Evolutionary conservation across 768 basidiomycete species (phyloP).

Genomic region (Tulasnella sp.): DNA sequence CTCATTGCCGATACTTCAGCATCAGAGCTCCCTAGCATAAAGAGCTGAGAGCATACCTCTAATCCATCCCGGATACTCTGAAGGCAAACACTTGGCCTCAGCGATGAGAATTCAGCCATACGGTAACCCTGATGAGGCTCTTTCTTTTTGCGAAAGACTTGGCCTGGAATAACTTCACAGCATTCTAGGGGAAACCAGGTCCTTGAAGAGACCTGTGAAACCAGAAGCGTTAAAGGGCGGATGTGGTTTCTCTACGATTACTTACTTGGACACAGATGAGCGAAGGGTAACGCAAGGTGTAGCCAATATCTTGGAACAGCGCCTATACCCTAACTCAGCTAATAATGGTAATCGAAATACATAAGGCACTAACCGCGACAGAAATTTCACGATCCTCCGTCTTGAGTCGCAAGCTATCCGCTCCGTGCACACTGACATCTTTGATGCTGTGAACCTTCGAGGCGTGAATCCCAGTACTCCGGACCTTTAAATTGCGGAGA

Average conservation of each 20-base stretch:
- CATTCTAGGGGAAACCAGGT: slow-evolving; percentile 70
- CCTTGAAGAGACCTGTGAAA: neutral
- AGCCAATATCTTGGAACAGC: neutral
- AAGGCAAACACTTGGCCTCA: slow-evolving; percentile 62
- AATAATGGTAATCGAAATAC: slow-evolving; percentile 39
- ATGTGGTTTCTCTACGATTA: neutral
- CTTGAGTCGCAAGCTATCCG: slow-evolving; percentile 57
- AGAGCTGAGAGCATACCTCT: slow-evolving; percentile 52
- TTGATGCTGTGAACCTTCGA: slow-evolving; percentile 59
- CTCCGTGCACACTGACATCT: slow-evolving; percentile 58
- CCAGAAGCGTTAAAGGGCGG: neutral
- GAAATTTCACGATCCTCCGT: slow-evolving; percentile 52
- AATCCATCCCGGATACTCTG: slow-evolving; percentile 58
- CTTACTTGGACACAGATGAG: slow-evolving; percentile 68
- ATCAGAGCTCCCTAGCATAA: neutral
- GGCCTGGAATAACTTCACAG: slow-evolving; percentile 64
- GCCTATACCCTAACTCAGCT: neutral
- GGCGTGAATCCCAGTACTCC: neutral
- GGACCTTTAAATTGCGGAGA: slow-evolving; percentile 26
- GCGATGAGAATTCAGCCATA: slow-evolving; percentile 68
- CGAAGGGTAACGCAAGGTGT: slow-evolving; percentile 57
- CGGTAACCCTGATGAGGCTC: slow-evolving; percentile 48
- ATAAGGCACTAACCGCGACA: slow-evolving; percentile 40
- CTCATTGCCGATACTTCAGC: slow-evolving; percentile 19
- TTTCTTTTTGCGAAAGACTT: slow-evolving; percentile 72